Conservation (phyloP, 2,329 filamentous ascomycete species). For the Fusarium vanettenii region DNA sequence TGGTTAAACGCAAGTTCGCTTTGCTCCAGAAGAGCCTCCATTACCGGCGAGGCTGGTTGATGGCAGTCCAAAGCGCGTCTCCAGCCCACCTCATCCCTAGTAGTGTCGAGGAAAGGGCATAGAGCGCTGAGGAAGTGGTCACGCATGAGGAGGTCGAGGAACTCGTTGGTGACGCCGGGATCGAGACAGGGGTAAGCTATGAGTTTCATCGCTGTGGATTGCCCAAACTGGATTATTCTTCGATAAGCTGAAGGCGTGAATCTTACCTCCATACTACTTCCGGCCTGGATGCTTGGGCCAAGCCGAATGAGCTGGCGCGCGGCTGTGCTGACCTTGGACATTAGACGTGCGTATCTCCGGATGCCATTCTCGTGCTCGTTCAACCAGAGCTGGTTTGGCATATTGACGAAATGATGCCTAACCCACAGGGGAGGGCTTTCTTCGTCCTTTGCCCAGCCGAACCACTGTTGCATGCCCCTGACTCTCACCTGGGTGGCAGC, state of each 20-base stretch:
- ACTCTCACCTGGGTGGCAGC: slow-evolving; percentile 2
- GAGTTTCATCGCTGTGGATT: background rate
- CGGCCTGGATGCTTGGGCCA: slow-evolving; percentile 1
- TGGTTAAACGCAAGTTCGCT: too few species aligned
- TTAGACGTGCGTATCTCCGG: background rate
- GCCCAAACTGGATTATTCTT: background rate
- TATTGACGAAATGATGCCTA: background rate
- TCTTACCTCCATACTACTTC: background rate
- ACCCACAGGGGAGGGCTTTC: too few species aligned
- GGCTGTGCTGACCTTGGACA: background rate
- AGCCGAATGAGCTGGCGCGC: background rate
- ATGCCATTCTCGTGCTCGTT: background rate
- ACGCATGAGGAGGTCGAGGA: slow-evolving; percentile 17
- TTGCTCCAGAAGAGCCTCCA: too few species aligned
- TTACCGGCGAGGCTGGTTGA: too few species aligned
- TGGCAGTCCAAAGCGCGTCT: too few species aligned
- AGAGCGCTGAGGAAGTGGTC: slow-evolving; percentile 11
- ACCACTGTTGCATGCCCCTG: background rate
- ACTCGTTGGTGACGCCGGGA: slow-evolving; percentile 17
- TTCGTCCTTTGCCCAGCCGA: too few species aligned
- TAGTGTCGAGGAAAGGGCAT: background rate
- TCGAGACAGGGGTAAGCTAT: slow-evolving; percentile 9
- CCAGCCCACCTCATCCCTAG: too few species aligned
- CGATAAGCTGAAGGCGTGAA: background rate
- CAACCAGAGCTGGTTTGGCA: slow-evolving; percentile 9